Base-by-base conservation (phyloP, 345 rosid genomes). In the Citrus australasica region DNA sequence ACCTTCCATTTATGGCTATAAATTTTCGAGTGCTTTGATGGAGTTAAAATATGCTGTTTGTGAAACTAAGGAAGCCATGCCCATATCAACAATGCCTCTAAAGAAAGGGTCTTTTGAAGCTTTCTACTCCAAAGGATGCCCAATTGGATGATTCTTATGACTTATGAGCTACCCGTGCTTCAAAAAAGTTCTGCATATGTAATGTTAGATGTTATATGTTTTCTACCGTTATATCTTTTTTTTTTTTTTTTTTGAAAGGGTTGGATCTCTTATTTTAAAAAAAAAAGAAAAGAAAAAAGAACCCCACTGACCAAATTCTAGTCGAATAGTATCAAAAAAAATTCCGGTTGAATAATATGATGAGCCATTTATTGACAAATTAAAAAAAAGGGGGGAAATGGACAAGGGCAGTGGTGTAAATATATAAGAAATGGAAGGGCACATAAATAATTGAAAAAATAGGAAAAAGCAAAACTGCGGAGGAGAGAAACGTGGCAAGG, bases 1-100 rank as follows among this genome's bases (percentile, higher is more conserved):
- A 46, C 58, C 78, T 63, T 72, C 80, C 64, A 78, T 78, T 67
- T 14, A 40, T 74, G 65, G 79, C 58, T 14, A 25, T 32, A n/a
- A 55, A 32, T 4, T 30, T 2, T 33, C 1, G 10, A 35, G 6
- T 13, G n/a, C n/a, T 73, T 38, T 73, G 7, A 4, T 37, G 38
- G 38, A 59, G 35, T 73, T 11, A n/a, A 37, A 73, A 14, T 3
- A 9, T 33, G 3, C 7, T 19, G 61, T 71, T 53, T 19, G 38
- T 16, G 9, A 71, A 53, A 28, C 55, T 71, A 7, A 51, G 73
- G 63, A 9, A 53, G 37, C 40, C 40, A 2, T 46, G 16, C 2
- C 11, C 21, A 17, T 53, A 17, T 4, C 17, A 46, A 46, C 17
- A 46, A 1, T 13, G 51, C 51, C 51, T 46, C 17, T 13, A 13